These are phyloP conservation scores for Prunus mongolica DNA, from an alignment of 306 rosid genomes.

Conservation along the genomic window DNA sequence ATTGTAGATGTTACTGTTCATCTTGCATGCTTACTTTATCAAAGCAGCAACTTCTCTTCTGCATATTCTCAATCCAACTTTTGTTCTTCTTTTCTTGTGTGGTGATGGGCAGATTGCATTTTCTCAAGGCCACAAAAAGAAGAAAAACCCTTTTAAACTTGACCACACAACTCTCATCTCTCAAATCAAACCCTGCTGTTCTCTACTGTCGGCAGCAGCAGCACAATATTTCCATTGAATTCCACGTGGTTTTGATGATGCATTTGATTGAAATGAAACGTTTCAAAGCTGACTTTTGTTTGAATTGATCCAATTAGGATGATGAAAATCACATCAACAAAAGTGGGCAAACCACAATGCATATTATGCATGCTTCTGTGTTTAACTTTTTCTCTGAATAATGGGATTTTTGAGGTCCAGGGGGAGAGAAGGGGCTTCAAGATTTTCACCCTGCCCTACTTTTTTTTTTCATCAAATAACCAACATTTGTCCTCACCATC, in stretches of 20 bases:
- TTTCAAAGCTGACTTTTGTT: neutral
- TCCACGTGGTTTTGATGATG: neutral
- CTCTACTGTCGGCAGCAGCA: neutral
- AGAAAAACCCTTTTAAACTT: conserved; percentile 1
- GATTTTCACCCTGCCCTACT: neutral
- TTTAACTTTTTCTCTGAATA: neutral
- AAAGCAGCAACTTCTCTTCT: neutral
- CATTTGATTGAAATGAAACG: neutral
- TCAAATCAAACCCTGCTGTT: neutral
- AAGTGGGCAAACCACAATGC: neutral
- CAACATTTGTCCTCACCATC: neutral
- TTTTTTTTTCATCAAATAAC: neutral
- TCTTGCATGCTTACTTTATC: conserved; percentile 14
- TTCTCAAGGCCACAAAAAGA: neutral
- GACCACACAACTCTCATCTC: conserved; percentile 1
- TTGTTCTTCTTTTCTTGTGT: neutral
- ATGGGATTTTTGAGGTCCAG: no score
- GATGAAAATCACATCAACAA: neutral
- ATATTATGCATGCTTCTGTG: neutral
- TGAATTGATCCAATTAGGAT: neutral
- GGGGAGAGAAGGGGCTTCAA: neutral
- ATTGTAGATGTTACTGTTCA: conserved; percentile 1
- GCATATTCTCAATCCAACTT: neutral
- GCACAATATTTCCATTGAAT: neutral
- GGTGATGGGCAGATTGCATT: conserved; percentile 8